These are phyloP conservation scores for Colletotrichum costaricense DNA, from an alignment of 2,329 filamentous ascomycete species.

Conservation along the genomic window DNA sequence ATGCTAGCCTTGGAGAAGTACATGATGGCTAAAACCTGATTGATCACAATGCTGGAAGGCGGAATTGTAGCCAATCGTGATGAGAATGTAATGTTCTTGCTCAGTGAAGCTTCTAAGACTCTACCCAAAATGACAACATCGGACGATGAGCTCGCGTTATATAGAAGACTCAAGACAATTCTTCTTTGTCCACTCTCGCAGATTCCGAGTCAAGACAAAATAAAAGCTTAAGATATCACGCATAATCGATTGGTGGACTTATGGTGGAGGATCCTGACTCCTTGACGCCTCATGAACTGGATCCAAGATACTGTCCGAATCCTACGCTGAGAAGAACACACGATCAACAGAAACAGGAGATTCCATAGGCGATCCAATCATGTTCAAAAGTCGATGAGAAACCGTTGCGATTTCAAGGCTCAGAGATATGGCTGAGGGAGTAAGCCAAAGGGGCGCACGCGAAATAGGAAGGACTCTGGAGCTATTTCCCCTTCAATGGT, in stretches of 20 bases:
- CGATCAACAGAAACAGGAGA: background rate
- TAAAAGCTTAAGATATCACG: background rate
- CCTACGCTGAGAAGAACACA: constrained; percentile 3
- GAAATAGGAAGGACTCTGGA: background rate
- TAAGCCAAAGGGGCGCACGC: background rate
- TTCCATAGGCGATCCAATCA: constrained; percentile 15
- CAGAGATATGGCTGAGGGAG: background rate
- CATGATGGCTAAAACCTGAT: background rate
- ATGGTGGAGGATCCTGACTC: background rate
- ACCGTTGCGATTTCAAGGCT: background rate
- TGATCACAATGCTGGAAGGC: too few relatives aligned
- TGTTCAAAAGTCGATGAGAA: background rate
- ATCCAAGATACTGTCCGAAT: background rate
- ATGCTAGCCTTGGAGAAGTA: constrained; percentile 11
- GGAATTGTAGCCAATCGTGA: too few relatives aligned
- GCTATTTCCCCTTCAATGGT: background rate
- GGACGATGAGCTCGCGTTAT: background rate
- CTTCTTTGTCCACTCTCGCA: accelerated
- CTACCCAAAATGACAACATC: background rate
- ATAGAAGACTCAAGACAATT: background rate
- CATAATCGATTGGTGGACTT: constrained; percentile 14
- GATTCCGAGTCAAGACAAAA: background rate
- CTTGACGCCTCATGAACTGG: background rate
- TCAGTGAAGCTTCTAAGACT: too few relatives aligned
- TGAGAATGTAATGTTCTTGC: too few relatives aligned